phyloP scores from a whole-genome alignment of 108 stramenopile species.

The Parietichytrium sp. region DNA sequence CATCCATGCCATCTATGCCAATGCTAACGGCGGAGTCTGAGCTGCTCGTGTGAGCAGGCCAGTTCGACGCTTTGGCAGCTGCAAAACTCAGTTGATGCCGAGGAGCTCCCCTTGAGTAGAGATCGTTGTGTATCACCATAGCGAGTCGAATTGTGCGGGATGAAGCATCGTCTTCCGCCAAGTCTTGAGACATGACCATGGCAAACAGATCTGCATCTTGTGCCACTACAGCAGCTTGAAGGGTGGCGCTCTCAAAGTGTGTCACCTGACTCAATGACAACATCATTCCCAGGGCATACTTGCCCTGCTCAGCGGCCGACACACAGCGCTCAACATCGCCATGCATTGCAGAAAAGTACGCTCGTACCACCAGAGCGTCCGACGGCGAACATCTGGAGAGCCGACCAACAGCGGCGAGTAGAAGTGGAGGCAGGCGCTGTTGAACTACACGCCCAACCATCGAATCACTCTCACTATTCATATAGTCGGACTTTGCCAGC shows the following conservation, averaged over 20 bases:
- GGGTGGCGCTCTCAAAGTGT: neutral
- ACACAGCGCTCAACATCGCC: slow-evolving; percentile 34
- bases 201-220: slow-evolving; percentile 1
- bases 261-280: neutral
- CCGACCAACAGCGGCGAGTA: neutral
- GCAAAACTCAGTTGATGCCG: neutral
- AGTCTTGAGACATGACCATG: slow-evolving; percentile 10
- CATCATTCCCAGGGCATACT: slow-evolving; percentile 12
- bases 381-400: slow-evolving; percentile 11
- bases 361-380: slow-evolving; percentile 9
- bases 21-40: no score
- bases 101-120: neutral
- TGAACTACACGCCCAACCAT: no score
- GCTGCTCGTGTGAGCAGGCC: no score
- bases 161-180: slow-evolving; percentile 14
- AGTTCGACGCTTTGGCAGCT: neutral
- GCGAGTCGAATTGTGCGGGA: slow-evolving; percentile 30
- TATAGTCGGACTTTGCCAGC: neutral
- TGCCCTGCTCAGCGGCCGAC: slow-evolving; percentile 12
- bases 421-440: neutral
- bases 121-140: neutral
- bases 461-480: neutral
- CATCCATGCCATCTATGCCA: no score
- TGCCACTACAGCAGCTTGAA: neutral
- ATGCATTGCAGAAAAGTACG: neutral